phyloP scores from a whole-genome alignment of 2,329 filamentous ascomycete species.

The Didymella pinodella region DNA sequence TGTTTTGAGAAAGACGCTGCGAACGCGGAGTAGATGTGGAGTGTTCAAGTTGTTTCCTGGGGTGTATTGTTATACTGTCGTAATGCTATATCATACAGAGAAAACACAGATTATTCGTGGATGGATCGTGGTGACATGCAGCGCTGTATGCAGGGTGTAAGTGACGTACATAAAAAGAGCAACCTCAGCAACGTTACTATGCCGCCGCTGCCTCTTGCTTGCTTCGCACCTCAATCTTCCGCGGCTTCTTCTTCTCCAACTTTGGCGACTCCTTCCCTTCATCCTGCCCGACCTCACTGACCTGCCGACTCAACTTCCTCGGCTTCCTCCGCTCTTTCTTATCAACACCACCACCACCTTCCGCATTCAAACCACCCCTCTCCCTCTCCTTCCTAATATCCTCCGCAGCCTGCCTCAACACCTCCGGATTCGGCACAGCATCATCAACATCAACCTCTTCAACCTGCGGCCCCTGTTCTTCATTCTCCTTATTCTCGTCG shows the following conservation, averaged over 20 bases:
- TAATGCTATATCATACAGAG: too few species aligned
- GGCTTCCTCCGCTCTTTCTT: slow-evolving; percentile 15
- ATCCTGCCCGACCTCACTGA: slow-evolving; percentile 8
- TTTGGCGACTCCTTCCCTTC: slow-evolving; percentile 10
- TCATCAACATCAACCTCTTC: slow-evolving; percentile 32
- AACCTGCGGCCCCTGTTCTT: neutral
- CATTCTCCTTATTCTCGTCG: slow-evolving; percentile 22
- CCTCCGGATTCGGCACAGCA: slow-evolving; percentile 38
- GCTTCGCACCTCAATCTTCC: slow-evolving; percentile 39
- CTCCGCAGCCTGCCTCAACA: slow-evolving; percentile 37
- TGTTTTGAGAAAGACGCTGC: neutral
- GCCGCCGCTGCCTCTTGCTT: slow-evolving; percentile 21
- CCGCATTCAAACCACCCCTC: slow-evolving; percentile 21
- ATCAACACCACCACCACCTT: slow-evolving; percentile 17
- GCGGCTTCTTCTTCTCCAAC: slow-evolving; percentile 17
- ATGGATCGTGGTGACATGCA: neutral
- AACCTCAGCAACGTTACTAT: neutral
- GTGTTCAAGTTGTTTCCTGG: neutral
- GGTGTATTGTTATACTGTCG: too few species aligned
- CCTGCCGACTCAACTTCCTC: slow-evolving; percentile 20
- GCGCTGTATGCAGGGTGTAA: slow-evolving; percentile 2
- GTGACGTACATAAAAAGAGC: neutral
- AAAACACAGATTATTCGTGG: too few species aligned
- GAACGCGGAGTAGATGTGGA: neutral
- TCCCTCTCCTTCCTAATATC: slow-evolving; percentile 30